Base-by-base conservation (phyloP, 768 basidiomycete species). In the Termitomyces sp. region DNA sequence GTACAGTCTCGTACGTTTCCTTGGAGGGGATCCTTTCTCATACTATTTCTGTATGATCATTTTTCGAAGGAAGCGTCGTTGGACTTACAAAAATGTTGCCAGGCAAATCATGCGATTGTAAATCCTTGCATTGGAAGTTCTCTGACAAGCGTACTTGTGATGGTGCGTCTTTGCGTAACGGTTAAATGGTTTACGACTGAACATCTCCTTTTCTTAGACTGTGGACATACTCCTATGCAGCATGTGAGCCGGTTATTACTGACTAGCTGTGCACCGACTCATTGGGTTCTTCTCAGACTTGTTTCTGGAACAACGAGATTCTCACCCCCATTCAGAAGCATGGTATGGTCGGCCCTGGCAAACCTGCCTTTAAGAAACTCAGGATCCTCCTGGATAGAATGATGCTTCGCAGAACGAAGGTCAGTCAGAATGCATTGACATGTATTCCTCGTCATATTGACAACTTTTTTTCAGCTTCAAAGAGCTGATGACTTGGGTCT, bases 251-350 rank as follows among this genome's bases (percentile, higher is more conserved):
- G 64, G 34, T 46, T n/a, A 16, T 34, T 23, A 31, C 58, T 29
- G 43, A 9, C 16, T 21, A 23, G 44, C n/a, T 48, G 48, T 56
- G 44, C 43, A 27, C 41, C 17, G 58, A n/a, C 60, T 65, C 5
- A 54, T 42, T n/a, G 32, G 46, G 56, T 23, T 4, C 17, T 6
- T 46, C 43, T 47, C 49, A 91, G 87, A 92, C 91, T 11, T 98
- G 96, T 72, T 93, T 93, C 71, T 98, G 96, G 92, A 96, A 97
- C 69, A 92, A 89, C 61, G 92, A 98, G 71, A 95, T 99, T 60
- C 74, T 98, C 57, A 93, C 93, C 0, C 97, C 97, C 0, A 99
- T 99, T 59, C 95, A 98, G 71, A 93, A 88, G 69, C 77, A 88
- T 59, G 96, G 90, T 27, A 90, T 96, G 82, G 62, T 68, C 5